Conservation (phyloP, 352 stramenopile species). For the Bremia lactucae region DNA sequence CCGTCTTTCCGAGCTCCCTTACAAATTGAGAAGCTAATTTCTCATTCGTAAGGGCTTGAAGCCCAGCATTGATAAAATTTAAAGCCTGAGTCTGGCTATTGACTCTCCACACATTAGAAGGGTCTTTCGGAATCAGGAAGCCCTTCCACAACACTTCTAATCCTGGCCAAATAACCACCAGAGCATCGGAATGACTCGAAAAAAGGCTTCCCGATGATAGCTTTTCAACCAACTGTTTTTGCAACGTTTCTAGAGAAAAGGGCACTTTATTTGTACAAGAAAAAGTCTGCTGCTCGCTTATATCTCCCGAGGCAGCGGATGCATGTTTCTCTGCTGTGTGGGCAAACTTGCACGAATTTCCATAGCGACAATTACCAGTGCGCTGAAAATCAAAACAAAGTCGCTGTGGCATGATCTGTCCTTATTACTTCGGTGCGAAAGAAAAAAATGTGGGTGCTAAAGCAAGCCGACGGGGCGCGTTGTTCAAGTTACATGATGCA, state of each 20-base stretch:
- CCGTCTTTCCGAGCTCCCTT: constrained; percentile 19
- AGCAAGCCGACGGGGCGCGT: too few relatives aligned
- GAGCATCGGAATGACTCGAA: constrained; percentile 17
- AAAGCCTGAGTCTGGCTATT: constrained; percentile 25
- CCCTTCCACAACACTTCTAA: constrained; percentile 25
- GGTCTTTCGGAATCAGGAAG: constrained; percentile 14
- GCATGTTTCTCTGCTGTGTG: neutral
- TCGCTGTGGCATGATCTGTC: constrained; percentile 4
- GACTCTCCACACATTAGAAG: constrained; percentile 10
- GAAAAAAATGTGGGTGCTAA: neutral
- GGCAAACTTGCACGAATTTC: constrained; percentile 12
- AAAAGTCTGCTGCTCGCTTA: neutral
- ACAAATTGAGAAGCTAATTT: constrained; percentile 23
- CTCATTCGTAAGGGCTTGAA: constrained; percentile 25
- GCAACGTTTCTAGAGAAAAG: constrained; percentile 14
- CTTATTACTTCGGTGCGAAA: neutral
- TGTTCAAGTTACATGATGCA: too few relatives aligned
- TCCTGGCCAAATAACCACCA: constrained; percentile 19
- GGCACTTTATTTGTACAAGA: neutral
- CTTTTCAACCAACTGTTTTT: constrained; percentile 14
- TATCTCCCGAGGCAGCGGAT: neutral
- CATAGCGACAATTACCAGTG: constrained; percentile 15
- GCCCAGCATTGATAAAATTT: constrained; percentile 33
- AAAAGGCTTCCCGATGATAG: constrained; percentile 8
- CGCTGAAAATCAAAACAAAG: constrained; percentile 19